These are phyloP conservation scores for Stachybotrys elegans DNA, from an alignment of 2,329 filamentous ascomycete species.

Conservation along the genomic window DNA sequence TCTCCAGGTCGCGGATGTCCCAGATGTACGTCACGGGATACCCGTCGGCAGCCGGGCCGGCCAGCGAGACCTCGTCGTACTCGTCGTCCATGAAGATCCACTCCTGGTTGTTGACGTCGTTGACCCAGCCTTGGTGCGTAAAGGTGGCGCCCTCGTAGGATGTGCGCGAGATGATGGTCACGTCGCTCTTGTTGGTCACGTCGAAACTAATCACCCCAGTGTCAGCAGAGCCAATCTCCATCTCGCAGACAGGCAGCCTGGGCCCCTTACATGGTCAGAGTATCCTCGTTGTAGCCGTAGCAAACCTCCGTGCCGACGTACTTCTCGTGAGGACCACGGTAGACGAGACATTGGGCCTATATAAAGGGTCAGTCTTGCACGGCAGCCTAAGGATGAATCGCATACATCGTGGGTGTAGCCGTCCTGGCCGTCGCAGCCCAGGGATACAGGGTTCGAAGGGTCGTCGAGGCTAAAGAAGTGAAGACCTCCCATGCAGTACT, in stretches of 20 bases:
- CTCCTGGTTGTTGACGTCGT: constrained; percentile 32
- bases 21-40: constrained; percentile 38
- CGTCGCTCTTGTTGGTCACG: constrained; percentile 40
- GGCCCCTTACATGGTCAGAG: constrained; percentile 9
- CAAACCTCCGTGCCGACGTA: constrained; percentile 13
- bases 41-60: constrained; percentile 11
- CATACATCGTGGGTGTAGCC: constrained; percentile 3
- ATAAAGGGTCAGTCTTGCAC: constrained; percentile 35
- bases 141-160: constrained; percentile 48
- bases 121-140: constrained; percentile 51
- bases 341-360: constrained; percentile 1
- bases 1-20: constrained; percentile 34
- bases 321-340: constrained; percentile 2
- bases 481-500: constrained; percentile 42
- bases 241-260: too few species aligned
- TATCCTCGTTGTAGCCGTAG: constrained; percentile 3
- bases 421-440: constrained; percentile 35
- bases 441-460: constrained; percentile 44
- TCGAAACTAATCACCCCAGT: too few species aligned
- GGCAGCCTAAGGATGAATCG: constrained; percentile 31
- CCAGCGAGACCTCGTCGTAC: constrained; percentile 38
- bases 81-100: constrained; percentile 46
- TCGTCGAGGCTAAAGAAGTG: constrained; percentile 55
- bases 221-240: too few species aligned
- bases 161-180: constrained; percentile 43